Percentiles rank a stretch among this genome's conserved stretches.
These are phyloP conservation scores for Tetradesmus lagerheimii DNA, from an alignment of 139 green algal genomes.

Conservation along the genomic window DNA sequence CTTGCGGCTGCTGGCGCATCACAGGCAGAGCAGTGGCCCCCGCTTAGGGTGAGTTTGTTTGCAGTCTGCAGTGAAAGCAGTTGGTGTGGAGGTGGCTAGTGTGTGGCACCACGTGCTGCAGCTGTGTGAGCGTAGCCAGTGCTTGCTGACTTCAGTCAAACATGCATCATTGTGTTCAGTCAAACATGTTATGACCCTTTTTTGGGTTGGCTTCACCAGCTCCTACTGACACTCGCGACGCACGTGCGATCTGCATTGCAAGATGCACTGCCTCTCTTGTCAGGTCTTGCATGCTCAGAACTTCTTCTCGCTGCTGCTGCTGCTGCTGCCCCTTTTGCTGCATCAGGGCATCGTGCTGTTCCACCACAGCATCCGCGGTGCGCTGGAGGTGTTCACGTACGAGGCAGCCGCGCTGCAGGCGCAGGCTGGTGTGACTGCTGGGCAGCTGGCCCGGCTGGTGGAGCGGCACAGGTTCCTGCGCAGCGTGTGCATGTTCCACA, in stretches of 20 bases:
- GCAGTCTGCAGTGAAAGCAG: too few relatives aligned
- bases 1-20: neutral
- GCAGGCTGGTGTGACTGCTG: constrained; percentile 38
- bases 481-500: constrained; percentile 92
- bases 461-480: constrained; percentile 88
- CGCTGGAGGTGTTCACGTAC: constrained; percentile 80
- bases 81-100: too few relatives aligned
- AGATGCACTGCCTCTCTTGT: too few relatives aligned
- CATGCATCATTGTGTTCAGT: too few relatives aligned
- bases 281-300: too few relatives aligned
- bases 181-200: too few relatives aligned
- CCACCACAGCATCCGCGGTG: constrained; percentile 84
- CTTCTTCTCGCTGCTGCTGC: neutral
- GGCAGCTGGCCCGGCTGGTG: constrained; percentile 72
- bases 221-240: too few relatives aligned
- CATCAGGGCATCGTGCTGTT: constrained; percentile 84
- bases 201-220: too few relatives aligned
- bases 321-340: constrained; percentile 1
- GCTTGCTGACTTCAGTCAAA: too few relatives aligned
- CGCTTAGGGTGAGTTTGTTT: constrained; percentile 30
- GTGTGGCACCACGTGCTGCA: too few relatives aligned
- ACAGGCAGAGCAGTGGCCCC: constrained; percentile 32
- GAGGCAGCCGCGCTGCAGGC: constrained; percentile 73
- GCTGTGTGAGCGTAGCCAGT: too few relatives aligned
- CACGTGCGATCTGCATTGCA: too few relatives aligned